Evolutionary conservation across 2,329 filamentous ascomycete genomes (phyloP).

Genomic region (Exophiala oligosperma): DNA sequence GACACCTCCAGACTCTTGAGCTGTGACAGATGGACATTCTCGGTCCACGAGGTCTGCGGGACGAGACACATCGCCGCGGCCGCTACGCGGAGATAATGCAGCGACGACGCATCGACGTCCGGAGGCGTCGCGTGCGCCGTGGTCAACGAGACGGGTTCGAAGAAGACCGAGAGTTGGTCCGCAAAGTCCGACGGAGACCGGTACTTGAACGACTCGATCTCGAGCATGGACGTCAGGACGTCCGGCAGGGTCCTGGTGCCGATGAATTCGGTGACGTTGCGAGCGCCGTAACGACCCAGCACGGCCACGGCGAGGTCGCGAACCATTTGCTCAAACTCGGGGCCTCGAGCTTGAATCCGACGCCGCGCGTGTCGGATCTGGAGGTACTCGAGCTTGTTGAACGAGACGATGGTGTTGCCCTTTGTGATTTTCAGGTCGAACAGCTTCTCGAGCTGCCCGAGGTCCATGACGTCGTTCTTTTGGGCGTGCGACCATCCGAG

Average conservation of each 20-base stretch:
- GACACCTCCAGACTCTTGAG: constrained; percentile 30
- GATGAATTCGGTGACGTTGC: constrained; percentile 17
- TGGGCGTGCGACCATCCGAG: constrained; percentile 76
- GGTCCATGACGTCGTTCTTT: constrained; percentile 68
- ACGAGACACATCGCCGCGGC: constrained; percentile 45
- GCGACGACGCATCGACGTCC: constrained; percentile 13
- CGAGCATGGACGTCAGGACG: constrained; percentile 54
- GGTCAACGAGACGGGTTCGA: constrained; percentile 38
- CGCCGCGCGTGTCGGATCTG: constrained; percentile 68
- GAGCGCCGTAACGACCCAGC: constrained; percentile 24
- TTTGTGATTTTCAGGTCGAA: constrained; percentile 88
- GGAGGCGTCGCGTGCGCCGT: neutral
- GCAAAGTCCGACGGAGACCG: constrained; percentile 57
- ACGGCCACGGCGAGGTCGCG: constrained; percentile 27
- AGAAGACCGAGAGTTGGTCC: constrained; percentile 59
- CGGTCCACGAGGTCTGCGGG: constrained; percentile 41
- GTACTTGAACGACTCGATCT: constrained; percentile 52
- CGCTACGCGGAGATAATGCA: constrained; percentile 44
- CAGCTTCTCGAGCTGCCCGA: constrained; percentile 69
- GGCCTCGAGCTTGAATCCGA: constrained; percentile 47
- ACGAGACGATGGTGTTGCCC: constrained; percentile 80
- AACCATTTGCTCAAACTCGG: constrained; percentile 42
- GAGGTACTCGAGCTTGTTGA: constrained; percentile 77
- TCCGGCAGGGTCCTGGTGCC: constrained; percentile 38
- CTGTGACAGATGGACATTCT: constrained; percentile 41